Conservation (phyloP, 2,329 filamentous ascomycete species). For the Fusarium sp. region DNA sequence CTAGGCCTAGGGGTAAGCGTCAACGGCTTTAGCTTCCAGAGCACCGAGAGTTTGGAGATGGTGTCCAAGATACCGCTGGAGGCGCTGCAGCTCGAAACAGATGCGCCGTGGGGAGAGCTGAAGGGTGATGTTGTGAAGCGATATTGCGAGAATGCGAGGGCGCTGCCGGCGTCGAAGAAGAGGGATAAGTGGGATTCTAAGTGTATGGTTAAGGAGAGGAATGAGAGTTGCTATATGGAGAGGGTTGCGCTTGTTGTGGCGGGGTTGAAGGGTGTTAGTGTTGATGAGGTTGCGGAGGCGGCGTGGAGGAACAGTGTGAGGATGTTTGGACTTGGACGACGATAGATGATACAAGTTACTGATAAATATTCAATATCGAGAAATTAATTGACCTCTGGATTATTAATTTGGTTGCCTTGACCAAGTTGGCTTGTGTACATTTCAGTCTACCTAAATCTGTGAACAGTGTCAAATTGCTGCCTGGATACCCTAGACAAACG, state of each 20-base stretch:
- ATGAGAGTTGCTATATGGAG: constrained; percentile 64
- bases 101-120: constrained; percentile 48
- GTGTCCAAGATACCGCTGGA: constrained; percentile 42
- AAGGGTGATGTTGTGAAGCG: constrained; percentile 53
- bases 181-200: constrained; percentile 62
- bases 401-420: neutral
- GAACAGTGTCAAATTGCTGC: neutral
- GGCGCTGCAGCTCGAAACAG: constrained; percentile 47
- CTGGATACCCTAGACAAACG: neutral
- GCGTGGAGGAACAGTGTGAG: constrained; percentile 54
- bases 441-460: neutral
- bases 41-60: constrained; percentile 45
- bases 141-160: constrained; percentile 56
- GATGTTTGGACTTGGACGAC: constrained; percentile 50
- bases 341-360: constrained; percentile 30
- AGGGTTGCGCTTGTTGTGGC: constrained; percentile 63
- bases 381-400: neutral
- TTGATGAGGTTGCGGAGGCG: constrained; percentile 59
- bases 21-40: constrained; percentile 62
- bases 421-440: neutral
- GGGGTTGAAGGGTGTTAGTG: constrained; percentile 59
- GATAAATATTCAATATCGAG: no score
- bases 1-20: constrained; percentile 52
- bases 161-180: constrained; percentile 60
- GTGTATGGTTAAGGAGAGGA: constrained; percentile 64